Percentiles rank a stretch among this genome's conserved stretches.
Evolutionary conservation across 2,329 filamentous ascomycete genomes (phyloP).

Genomic region (Ascomycota sp.): DNA sequence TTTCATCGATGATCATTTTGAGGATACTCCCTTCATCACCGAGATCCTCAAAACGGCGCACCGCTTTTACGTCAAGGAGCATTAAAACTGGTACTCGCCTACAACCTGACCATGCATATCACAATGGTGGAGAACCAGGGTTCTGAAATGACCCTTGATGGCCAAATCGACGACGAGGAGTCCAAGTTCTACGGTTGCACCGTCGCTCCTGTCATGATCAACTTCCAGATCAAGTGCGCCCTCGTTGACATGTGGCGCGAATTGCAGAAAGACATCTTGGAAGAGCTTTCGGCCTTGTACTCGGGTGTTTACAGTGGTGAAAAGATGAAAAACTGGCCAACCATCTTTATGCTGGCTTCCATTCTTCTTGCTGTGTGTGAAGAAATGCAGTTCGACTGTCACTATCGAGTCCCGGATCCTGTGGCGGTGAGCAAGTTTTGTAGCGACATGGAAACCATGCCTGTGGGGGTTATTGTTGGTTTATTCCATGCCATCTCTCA

Average conservation of each 20-base stretch:
- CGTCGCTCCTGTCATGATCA: constrained; percentile 94
- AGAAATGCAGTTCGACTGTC: constrained; percentile 96
- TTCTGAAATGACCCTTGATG: constrained; percentile 56
- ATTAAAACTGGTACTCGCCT: constrained; percentile 82
- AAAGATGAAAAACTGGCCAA: constrained; percentile 96
- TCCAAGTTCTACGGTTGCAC: constrained; percentile 82
- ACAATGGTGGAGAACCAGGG: constrained; percentile 84
- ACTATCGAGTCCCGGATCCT: constrained; percentile 78
- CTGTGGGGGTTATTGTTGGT: constrained; percentile 88
- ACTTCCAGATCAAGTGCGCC: constrained; percentile 96
- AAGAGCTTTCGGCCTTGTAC: constrained; percentile 81
- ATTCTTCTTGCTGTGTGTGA: constrained; percentile 92
- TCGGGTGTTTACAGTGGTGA: constrained; percentile 96
- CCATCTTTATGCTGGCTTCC: constrained; percentile 90
- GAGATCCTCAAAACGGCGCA: constrained; percentile 93
- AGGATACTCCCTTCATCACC: constrained; percentile 84
- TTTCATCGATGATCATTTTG: constrained; percentile 91
- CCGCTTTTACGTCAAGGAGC: constrained; percentile 84
- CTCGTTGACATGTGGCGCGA: constrained; percentile 97
- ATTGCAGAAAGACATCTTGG: constrained; percentile 84
- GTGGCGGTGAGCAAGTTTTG: constrained; percentile 84
- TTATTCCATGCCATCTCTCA: constrained; percentile 96
- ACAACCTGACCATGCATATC: constrained; percentile 87
- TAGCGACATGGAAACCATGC: constrained; percentile 86
- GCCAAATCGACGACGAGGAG: constrained; percentile 67